Conservation (phyloP, 2,329 filamentous ascomycete genomes). For the Didymella sp. region DNA sequence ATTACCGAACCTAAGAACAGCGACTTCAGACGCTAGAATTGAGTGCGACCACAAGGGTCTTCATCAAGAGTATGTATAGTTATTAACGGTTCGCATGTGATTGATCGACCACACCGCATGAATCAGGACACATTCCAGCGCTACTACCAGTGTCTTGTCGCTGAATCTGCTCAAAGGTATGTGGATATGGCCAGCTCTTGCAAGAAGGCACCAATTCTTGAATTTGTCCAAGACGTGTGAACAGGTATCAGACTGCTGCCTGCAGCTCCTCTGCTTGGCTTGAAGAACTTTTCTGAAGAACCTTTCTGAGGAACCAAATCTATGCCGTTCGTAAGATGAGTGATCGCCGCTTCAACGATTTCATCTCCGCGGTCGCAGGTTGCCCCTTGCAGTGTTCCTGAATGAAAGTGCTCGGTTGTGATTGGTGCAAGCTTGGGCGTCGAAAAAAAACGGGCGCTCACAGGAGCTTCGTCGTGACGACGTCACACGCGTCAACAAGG, state of each 20-base stretch:
- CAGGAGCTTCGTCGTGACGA: constrained; percentile 7
- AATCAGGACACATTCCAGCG: not conserved
- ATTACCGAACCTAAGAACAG: not conserved
- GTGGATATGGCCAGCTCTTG: too few relatives aligned
- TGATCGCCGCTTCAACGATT: constrained; percentile 8
- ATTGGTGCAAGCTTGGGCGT: constrained; percentile 13
- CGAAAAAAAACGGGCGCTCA: too few relatives aligned
- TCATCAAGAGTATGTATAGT: not conserved
- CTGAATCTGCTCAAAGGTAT: too few relatives aligned
- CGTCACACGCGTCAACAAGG: constrained; percentile 2
- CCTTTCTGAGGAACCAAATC: not conserved
- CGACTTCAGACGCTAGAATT: not conserved
- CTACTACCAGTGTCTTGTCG: not conserved
- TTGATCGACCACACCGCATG: not conserved
- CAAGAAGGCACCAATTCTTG: too few relatives aligned
- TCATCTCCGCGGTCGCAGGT: constrained; percentile 19
- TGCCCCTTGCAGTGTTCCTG: constrained; percentile 14
- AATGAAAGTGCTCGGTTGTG: constrained; percentile 1
- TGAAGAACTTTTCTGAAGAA: not conserved
- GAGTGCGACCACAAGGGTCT: not conserved
- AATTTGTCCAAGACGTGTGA: not conserved
- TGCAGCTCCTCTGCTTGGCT: not conserved
- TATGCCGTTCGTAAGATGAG: constrained; percentile 12
- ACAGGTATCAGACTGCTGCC: not conserved
- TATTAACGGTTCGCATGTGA: constrained; percentile 1